Conservation (phyloP, 2,329 filamentous ascomycete genomes). For the Ceratocystis ficicola region DNA sequence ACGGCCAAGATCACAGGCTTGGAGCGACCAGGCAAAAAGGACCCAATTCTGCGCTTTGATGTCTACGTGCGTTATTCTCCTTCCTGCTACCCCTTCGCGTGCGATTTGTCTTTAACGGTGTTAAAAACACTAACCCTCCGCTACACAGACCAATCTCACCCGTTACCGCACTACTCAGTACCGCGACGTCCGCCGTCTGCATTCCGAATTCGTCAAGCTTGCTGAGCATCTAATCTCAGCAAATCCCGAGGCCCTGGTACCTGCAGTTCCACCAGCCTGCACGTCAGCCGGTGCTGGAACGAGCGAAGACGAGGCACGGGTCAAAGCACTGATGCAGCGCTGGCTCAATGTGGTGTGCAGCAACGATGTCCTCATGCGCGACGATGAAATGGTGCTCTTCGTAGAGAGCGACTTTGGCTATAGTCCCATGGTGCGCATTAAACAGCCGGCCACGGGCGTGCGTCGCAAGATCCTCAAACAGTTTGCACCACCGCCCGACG, state of each 20-base stretch:
- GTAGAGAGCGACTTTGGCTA: conserved; percentile 99
- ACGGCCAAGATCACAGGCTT: conserved; percentile 91
- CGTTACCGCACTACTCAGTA: conserved; percentile 97
- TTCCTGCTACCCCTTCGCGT: background rate
- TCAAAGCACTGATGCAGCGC: conserved; percentile 80
- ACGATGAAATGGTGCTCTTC: conserved; percentile 95
- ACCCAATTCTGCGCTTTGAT: conserved; percentile 88
- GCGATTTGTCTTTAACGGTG: no score
- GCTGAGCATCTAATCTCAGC: conserved; percentile 90
- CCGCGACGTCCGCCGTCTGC: conserved; percentile 86
- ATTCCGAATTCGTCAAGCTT: conserved; percentile 94
- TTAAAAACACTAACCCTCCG: background rate
- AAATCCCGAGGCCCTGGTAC: conserved; percentile 92
- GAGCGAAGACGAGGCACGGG: conserved; percentile 82
- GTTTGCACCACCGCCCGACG: conserved; percentile 92
- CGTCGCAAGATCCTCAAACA: conserved; percentile 94
- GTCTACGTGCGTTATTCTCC: conserved; percentile 57
- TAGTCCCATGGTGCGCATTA: conserved; percentile 86
- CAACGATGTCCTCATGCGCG: conserved; percentile 83
- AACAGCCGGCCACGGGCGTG: conserved; percentile 92
- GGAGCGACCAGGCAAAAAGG: conserved; percentile 87
- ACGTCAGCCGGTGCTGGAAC: conserved; percentile 91
- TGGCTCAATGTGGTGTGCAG: conserved; percentile 91
- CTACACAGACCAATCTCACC: conserved; percentile 79
- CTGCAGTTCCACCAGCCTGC: conserved; percentile 84